Conservation (phyloP, 768 basidiomycete genomes). For the Harrya chromipes region DNA sequence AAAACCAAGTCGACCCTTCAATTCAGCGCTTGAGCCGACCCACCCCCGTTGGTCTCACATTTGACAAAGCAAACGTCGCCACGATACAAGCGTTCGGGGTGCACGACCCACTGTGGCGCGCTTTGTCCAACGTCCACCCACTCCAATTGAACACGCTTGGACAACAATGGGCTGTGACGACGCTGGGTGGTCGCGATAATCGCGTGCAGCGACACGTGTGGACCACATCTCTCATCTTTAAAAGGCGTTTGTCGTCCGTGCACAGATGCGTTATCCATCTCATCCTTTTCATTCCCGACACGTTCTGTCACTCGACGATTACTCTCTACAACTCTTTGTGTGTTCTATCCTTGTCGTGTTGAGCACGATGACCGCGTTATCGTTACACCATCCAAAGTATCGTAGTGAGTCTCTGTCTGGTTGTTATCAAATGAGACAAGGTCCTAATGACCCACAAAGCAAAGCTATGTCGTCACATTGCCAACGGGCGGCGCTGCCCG, state of each 20-base stretch:
- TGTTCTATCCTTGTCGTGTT: neutral
- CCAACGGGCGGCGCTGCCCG: slow-evolving; percentile 35
- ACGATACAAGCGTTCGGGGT: neutral
- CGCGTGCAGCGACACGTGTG: slow-evolving; percentile 34
- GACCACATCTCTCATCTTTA: slow-evolving; percentile 29
- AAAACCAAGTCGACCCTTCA: neutral
- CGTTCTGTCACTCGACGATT: neutral
- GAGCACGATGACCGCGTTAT: slow-evolving; percentile 6
- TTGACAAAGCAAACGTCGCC: neutral
- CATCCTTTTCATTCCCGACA: slow-evolving; percentile 7
- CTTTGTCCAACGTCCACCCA: slow-evolving; percentile 9
- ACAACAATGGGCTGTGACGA: slow-evolving; percentile 9
- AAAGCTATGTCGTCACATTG: slow-evolving; percentile 37
- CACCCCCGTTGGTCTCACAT: too few species aligned
- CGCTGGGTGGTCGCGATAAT: slow-evolving; percentile 21
- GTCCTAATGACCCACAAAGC: slow-evolving; percentile 21
- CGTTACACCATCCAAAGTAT: slow-evolving; percentile 24
- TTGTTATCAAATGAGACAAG: neutral
- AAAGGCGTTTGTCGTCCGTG: slow-evolving; percentile 22
- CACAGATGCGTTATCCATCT: slow-evolving; percentile 21
- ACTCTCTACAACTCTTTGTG: neutral
- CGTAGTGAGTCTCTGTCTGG: slow-evolving; percentile 27
- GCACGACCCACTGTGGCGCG: slow-evolving; percentile 2
- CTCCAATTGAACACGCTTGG: slow-evolving; percentile 11
- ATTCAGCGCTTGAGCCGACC: too few species aligned